Conservation (phyloP, 306 rosid genomes). For the Herpetospermum pedunculosum region DNA sequence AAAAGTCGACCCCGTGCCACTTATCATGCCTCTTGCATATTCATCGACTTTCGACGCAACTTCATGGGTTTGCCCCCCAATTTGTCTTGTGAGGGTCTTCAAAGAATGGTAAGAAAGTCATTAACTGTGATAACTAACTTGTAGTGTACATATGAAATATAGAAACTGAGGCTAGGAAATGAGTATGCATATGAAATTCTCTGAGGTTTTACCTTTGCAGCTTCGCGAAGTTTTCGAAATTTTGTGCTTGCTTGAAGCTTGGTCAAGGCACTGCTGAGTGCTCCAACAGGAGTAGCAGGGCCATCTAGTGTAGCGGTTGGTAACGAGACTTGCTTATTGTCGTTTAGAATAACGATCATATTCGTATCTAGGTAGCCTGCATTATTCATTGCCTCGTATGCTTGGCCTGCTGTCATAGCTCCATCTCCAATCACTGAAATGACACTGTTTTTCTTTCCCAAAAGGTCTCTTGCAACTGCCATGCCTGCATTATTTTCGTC, state of each 20-base stretch:
- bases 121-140: neutral
- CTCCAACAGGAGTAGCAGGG: constrained; percentile 88
- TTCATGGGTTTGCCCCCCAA: constrained; percentile 50
- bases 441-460: constrained; percentile 59
- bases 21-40: constrained; percentile 57
- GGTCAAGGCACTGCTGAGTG: constrained; percentile 60
- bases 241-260: constrained; percentile 77
- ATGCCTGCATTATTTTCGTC: constrained; percentile 37
- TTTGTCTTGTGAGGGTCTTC: constrained; percentile 49
- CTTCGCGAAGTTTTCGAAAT: constrained; percentile 70
- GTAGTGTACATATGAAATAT: neutral
- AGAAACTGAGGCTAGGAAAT: too few species aligned
- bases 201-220: constrained; percentile 43
- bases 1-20: constrained; percentile 47
- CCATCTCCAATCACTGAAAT: constrained; percentile 95
- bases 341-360: constrained; percentile 73
- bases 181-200: neutral
- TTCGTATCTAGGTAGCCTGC: constrained; percentile 79
- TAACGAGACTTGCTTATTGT: constrained; percentile 89
- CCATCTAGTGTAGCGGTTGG: constrained; percentile 96
- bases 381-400: constrained; percentile 93
- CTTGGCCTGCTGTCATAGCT: constrained; percentile 96
- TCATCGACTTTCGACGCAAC: constrained; percentile 78
- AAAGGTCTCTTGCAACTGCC: constrained; percentile 88
- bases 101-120: neutral